Conservation (phyloP, 352 stramenopile species). For the Phytophthora uliginosa region DNA sequence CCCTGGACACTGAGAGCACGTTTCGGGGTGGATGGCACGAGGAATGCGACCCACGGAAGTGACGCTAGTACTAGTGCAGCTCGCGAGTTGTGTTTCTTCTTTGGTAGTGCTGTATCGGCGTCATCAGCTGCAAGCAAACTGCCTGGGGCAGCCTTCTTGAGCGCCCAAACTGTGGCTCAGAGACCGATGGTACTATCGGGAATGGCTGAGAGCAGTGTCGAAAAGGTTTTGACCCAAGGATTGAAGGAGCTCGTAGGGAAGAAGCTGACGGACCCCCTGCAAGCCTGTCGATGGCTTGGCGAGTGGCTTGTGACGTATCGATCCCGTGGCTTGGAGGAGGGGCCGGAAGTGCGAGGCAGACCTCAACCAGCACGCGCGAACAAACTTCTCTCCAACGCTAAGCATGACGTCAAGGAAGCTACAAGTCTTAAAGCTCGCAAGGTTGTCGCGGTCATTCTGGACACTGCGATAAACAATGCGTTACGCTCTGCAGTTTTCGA, state of each 20-base stretch:
- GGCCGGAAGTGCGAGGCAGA: neutral
- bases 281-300: conserved; percentile 64
- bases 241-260: conserved; percentile 48
- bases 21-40: conserved; percentile 84
- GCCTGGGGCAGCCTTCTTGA: neutral
- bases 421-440: conserved; percentile 6
- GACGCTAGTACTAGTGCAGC: conserved; percentile 64
- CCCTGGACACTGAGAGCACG: conserved; percentile 72
- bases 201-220: conserved; percentile 20
- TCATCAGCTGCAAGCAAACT: conserved; percentile 13
- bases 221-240: conserved; percentile 50
- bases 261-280: conserved; percentile 37
- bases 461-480: neutral
- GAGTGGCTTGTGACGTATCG: conserved; percentile 54
- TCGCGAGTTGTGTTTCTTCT: conserved; percentile 86
- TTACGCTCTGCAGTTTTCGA: conserved; percentile 14
- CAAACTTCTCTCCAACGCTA: conserved; percentile 1
- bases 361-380: neutral
- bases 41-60: conserved; percentile 88
- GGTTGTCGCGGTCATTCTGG: conserved; percentile 33
- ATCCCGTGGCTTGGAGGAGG: conserved; percentile 21
- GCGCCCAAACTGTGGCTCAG: conserved; percentile 19
- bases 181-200: conserved; percentile 9
- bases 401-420: neutral
- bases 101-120: conserved; percentile 44